A percentile compares a stretch with the other conserved stretches of the same genome.
These are phyloP conservation scores for Polytolypa hystricis DNA, from an alignment of 2,329 filamentous ascomycete species.

Conservation along the genomic window DNA sequence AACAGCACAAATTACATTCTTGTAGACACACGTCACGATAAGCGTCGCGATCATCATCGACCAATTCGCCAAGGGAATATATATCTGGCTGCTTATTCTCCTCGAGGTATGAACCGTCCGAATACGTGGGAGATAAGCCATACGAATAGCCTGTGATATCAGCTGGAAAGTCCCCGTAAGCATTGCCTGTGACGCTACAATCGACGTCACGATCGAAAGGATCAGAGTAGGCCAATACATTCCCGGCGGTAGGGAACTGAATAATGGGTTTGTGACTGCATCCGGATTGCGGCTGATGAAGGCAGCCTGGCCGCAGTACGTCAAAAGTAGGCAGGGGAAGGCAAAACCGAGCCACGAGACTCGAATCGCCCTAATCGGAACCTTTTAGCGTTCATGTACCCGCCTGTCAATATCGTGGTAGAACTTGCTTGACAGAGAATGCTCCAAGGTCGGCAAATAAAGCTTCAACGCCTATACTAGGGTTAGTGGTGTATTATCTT, in stretches of 20 bases:
- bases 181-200: slow-evolving; percentile 69
- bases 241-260: slow-evolving; percentile 55
- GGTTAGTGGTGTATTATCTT: background rate
- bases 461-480: slow-evolving; percentile 52
- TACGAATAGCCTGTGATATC: slow-evolving; percentile 61
- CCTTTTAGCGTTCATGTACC: slow-evolving; percentile 8
- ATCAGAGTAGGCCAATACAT: slow-evolving; percentile 58
- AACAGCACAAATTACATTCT: slow-evolving; percentile 37
- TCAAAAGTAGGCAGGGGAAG: slow-evolving; percentile 51
- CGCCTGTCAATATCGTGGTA: slow-evolving; percentile 30
- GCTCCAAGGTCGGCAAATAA: slow-evolving; percentile 69
- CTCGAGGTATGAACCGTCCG: slow-evolving; percentile 60
- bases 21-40: slow-evolving; percentile 63
- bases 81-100: slow-evolving; percentile 62
- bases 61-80: slow-evolving; percentile 67
- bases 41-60: slow-evolving; percentile 64
- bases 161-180: slow-evolving; percentile 65
- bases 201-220: slow-evolving; percentile 57
- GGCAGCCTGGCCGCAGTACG: slow-evolving; percentile 63
- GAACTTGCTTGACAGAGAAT: slow-evolving; percentile 34
- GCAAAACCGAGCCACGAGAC: slow-evolving; percentile 59
- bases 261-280: slow-evolving; percentile 63
- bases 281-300: slow-evolving; percentile 51
- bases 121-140: slow-evolving; percentile 65
- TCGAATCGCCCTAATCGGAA: slow-evolving; percentile 47